Base-by-base conservation (phyloP, 768 basidiomycete species). In the Boletus insuetus region DNA sequence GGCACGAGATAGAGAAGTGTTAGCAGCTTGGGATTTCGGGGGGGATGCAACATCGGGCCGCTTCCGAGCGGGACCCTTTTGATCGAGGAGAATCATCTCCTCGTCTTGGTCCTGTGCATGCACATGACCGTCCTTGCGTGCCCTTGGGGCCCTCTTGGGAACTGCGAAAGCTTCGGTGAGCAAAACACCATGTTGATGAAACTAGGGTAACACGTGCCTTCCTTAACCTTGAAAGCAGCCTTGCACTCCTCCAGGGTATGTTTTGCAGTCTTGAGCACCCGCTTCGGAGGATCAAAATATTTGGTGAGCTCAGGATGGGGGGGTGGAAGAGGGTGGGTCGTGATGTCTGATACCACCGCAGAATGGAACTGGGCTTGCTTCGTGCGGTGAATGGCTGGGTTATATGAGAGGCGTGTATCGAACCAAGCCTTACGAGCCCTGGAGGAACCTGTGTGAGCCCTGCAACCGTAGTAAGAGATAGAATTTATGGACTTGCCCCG, bases 291-390 rank as follows among this genome's bases (percentile, higher is more conserved):
- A 12, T 91, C 76, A 62, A 97, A 86, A 71, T 90, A 98, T 65
- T 89, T 93, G 29, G 82, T 74, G 1, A 97, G 77, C 52, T 91
- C 91, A 2, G 86, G 87, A 70, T 97, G 93, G 1, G 92, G 90
- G 3, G 91, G 90, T 2, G 89, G 86, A 10, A 96, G 78, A 0
- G 93, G 92, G 52, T 91, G 77, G 8, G 77, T 77, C 20, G 77
- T 70, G n/a, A 95, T 69, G 66, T 97, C 90, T 3, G 81, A 74
- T 19, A 88, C 85, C 11, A 92, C 79, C 2, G 93, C 93, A 48
- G 82, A 81, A 65, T 97, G 95, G 71, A 96, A 91, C 63, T 94
- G 84, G 13, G 94, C 94, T 75, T 97, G 94, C 69, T 95, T 96
- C 53, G 87, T 80, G 49, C 95, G 86, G 64, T 99, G 95, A 32